Percentiles rank a stretch among this genome's conserved stretches.
These are phyloP conservation scores for Hypoxylon intermedium DNA, from an alignment of 495 filamentous ascomycete genomes.

Conservation along the genomic window DNA sequence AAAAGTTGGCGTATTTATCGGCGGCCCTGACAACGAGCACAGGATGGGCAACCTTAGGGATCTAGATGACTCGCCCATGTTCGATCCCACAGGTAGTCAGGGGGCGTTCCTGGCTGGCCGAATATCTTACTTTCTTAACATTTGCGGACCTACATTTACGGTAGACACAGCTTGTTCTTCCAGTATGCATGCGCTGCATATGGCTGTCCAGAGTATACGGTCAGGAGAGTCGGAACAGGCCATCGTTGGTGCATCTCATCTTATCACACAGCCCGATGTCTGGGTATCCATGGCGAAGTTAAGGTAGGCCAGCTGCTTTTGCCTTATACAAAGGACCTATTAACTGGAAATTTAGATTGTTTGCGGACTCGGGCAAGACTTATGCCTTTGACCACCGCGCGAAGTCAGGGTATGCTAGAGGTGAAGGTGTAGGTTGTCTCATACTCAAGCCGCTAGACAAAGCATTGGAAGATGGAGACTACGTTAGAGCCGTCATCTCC, in stretches of 20 bases:
- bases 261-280: constrained; percentile 52
- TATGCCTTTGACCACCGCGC: constrained; percentile 52
- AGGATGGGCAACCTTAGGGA: constrained; percentile 48
- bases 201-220: constrained; percentile 82
- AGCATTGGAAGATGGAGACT: constrained; percentile 61
- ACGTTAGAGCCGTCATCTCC: constrained; percentile 63
- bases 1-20: constrained; percentile 55
- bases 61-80: constrained; percentile 48
- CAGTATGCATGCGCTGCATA: constrained; percentile 64
- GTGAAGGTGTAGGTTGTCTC: constrained; percentile 51
- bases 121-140: constrained; percentile 60
- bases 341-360: constrained; percentile 36
- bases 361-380: constrained; percentile 48
- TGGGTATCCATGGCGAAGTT: constrained; percentile 49
- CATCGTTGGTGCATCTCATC: constrained; percentile 55
- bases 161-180: constrained; percentile 89
- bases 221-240: constrained; percentile 55
- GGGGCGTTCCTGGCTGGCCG: constrained; percentile 63
- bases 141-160: constrained; percentile 66
- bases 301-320: constrained; percentile 7
- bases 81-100: constrained; percentile 53
- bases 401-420: constrained; percentile 54
- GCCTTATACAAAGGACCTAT: background rate
- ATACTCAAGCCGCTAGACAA: constrained; percentile 62
- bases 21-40: constrained; percentile 50